A percentile compares a stretch with the other conserved stretches of the same genome.
Evolutionary conservation across 1,139 yeast species (phyloP).

Genomic region (Tardiomyces blankii): DNA sequence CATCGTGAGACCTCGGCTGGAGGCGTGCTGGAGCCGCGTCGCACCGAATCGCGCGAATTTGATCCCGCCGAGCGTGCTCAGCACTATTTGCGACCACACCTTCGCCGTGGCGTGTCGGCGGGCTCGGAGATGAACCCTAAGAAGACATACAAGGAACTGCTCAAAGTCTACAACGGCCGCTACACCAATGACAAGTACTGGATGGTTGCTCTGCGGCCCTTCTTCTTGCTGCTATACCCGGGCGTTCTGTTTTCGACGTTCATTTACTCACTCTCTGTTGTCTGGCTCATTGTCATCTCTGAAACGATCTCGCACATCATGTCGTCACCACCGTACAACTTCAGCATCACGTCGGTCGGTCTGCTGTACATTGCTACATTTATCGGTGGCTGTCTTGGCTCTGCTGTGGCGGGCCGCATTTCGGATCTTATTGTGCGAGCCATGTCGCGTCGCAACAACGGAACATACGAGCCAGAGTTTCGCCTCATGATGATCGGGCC

Average conservation of each 20-base stretch:
- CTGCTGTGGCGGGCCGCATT: conserved; percentile 40
- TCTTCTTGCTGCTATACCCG: conserved; percentile 41
- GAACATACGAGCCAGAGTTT: conserved; percentile 54
- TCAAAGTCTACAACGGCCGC: conserved; percentile 32
- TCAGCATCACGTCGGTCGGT: conserved; percentile 41
- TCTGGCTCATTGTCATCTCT: conserved; percentile 52
- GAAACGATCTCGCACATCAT: conserved; percentile 46
- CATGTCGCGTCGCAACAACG: conserved; percentile 32
- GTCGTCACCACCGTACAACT: conserved; percentile 35
- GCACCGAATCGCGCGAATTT: too few species aligned
- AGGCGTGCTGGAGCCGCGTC: too few species aligned
- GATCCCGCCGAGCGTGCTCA: too few species aligned
- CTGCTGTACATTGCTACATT: conserved; percentile 48
- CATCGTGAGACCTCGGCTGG: too few species aligned
- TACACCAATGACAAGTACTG: conserved; percentile 43
- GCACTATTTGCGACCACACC: conserved; percentile 6
- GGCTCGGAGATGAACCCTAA: conserved; percentile 9
- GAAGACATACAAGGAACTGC: conserved; percentile 15
- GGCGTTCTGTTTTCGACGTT: conserved; percentile 43
- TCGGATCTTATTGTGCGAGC: conserved; percentile 36
- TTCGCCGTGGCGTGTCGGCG: conserved; percentile 1
- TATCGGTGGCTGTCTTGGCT: conserved; percentile 48
- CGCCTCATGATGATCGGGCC: conserved; percentile 46
- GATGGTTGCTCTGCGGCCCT: conserved; percentile 48
- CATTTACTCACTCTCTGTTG: conserved; percentile 46